Base-by-base conservation (phyloP, 495 filamentous ascomycete genomes). In the Neurospora sp. region DNA sequence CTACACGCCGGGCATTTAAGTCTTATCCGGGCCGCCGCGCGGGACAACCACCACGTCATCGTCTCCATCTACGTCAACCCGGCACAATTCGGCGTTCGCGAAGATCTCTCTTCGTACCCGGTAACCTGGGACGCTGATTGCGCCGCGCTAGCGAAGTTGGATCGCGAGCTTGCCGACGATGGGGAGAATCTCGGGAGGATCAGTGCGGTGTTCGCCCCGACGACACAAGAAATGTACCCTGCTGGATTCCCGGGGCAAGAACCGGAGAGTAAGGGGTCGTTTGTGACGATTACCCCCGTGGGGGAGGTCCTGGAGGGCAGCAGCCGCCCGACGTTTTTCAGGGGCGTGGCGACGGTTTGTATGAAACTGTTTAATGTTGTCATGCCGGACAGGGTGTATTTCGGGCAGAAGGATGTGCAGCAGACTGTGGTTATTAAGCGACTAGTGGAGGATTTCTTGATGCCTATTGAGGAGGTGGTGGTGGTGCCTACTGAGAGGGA, bases 341-440 rank as follows among this genome's bases (percentile, higher is more conserved):
- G 96, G 31, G 96, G 96, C 6, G 96, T 99, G 35, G 95, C 96
- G 37, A 98, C 96, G 12, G 92, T 99, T 12, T 97, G 94, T 83
- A 95, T 94, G 91, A 99, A 99, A 86, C 84, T 99, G 31, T 96
- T 99, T 83, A 98, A 98, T 79, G 93, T 95, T 70, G 91, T 94
- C 46, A 87, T 90, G 76, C 93, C 96, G 3, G 93, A 97, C 54
- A 88, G 89, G 60, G 96, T 94, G 1, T 99, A 97, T 80, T 98
- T 99, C 82, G 96, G 96, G 1, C 96, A 98, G 83, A 98, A 99
- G 84, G 96, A 99, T 78, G 89, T 98, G 20, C 96, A 99, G 83
- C 96, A 99, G 83, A 96, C 93, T 0, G 92, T 95, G 9, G 88
- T 99, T 7, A 93, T 99, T 78, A 89, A 88, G 80, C 88, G 92